A percentile compares a stretch with the other conserved stretches of the same genome.
These are phyloP conservation scores for Citrus unshiu DNA, from an alignment of 345 rosid species.

Conservation along the genomic window DNA sequence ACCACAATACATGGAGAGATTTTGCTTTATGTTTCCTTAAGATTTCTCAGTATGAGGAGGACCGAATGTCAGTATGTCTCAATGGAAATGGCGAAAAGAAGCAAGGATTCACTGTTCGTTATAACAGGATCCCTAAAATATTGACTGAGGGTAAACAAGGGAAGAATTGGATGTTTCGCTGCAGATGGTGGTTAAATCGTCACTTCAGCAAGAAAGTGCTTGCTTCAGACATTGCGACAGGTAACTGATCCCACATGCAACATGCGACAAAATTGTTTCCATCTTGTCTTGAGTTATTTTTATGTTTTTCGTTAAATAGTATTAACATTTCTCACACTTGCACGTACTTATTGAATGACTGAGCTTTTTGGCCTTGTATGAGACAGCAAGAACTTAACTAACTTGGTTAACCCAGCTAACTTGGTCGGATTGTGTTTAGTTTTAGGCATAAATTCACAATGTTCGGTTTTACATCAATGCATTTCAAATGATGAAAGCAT, in stretches of 20 bases:
- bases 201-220: constrained; percentile 58
- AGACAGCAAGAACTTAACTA: too few species aligned
- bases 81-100: constrained; percentile 26
- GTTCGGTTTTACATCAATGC: not conserved
- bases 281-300: not conserved
- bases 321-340: not conserved
- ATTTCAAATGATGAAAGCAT: too few species aligned
- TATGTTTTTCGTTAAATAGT: not conserved
- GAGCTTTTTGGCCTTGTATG: not conserved
- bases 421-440: not conserved
- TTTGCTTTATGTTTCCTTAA: constrained; percentile 61
- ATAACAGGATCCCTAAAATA: constrained; percentile 36
- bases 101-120: constrained; percentile 26
- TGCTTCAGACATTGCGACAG: constrained; percentile 29
- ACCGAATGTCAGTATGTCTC: constrained; percentile 49
- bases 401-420: too few species aligned
- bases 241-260: not conserved
- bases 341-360: not conserved
- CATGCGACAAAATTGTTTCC: not conserved
- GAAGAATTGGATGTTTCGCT: constrained; percentile 42
- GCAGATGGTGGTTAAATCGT: constrained; percentile 7
- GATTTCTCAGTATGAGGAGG: constrained; percentile 52
- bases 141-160: constrained; percentile 32
- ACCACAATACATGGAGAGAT: constrained; percentile 56
- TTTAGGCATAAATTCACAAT: not conserved